Base-by-base conservation (phyloP, 192 early-diverging fungal species). In the Dimargaris xerosporica region DNA sequence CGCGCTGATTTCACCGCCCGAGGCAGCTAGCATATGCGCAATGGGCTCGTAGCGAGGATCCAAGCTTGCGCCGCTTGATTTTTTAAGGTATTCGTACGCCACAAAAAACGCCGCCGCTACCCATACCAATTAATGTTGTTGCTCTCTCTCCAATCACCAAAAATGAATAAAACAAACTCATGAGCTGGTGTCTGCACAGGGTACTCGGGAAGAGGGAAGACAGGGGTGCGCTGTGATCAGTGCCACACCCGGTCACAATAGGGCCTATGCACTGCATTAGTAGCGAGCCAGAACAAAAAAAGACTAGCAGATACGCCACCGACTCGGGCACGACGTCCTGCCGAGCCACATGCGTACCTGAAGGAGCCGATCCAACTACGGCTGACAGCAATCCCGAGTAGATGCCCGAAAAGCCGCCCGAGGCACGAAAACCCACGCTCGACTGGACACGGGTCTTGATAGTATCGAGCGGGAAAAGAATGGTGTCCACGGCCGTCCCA, bases 371-470 rank as follows among this genome's bases (percentile, higher is more conserved):
- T 28, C 93, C 96, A 66, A 94, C 77, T n/a, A 93, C 85, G 4
- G 89, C 91, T 26, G 89, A 87, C 9, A 86, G 83, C 42, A 98
- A 75, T 0, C 96, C 96, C 47, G 85, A 84, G 71, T 94, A 98
- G 50, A 98, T 80, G 21, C 91, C 90, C 42, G 78, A 78, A 75
- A 93, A 91, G 43, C 93, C 91, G 60, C 93, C 93, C 34, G 89
- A 82, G 29, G 80, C 81, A 11, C 78, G 66, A 64, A 96, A 96
- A 30, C 93, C 93, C 48, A 76, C 76, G 65, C 80, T 78, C 28
- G 91, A 87, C 69, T 96, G 93, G 65, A 96, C 73, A 47, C 96
- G 81, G 5, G 96, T 98, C 73, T 98, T 98, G 71, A 98, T 82
- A 12, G 96, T 98, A 72, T 98, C 96, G 62, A 98, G 77, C 11